These are phyloP conservation scores for Nicotiana obtusifolia DNA, from an alignment of 257 asterid genomes.

Conservation along the genomic window DNA sequence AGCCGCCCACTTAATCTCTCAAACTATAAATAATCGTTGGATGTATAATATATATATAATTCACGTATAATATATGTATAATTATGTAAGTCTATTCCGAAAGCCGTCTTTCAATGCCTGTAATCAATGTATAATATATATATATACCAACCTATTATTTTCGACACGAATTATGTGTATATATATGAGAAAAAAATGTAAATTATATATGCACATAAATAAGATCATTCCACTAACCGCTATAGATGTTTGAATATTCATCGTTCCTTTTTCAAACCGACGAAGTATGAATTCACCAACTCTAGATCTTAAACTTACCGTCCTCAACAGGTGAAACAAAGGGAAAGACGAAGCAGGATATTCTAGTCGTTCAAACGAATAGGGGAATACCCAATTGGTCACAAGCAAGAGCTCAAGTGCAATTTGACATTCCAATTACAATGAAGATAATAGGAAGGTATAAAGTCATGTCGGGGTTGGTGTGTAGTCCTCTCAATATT, in stretches of 20 bases:
- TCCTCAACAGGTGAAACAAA: background rate
- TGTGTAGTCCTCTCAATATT: background rate
- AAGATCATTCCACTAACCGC: too few relatives aligned
- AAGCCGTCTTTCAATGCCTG: too few relatives aligned
- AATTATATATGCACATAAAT: too few relatives aligned
- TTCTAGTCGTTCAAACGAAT: background rate
- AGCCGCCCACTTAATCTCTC: too few relatives aligned
- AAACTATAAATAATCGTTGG: too few relatives aligned
- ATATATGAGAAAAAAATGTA: background rate
- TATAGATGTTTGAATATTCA: too few relatives aligned
- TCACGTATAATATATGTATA: too few relatives aligned
- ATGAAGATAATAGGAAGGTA: background rate
- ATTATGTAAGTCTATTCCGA: too few relatives aligned
- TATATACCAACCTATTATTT: too few relatives aligned
- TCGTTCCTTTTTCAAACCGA: too few relatives aligned
- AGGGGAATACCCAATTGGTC: background rate
- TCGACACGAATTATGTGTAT: background rate
- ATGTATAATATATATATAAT: too few relatives aligned
- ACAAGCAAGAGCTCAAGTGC: background rate
- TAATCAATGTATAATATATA: too few relatives aligned
- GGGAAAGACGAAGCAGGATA: background rate
- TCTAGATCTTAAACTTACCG: background rate
- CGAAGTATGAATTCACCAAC: background rate
- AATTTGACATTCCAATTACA: background rate
- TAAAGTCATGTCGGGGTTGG: background rate